Conservation (phyloP, 1,284 basidiomycete genomes). For the Ustilago lituana region DNA sequence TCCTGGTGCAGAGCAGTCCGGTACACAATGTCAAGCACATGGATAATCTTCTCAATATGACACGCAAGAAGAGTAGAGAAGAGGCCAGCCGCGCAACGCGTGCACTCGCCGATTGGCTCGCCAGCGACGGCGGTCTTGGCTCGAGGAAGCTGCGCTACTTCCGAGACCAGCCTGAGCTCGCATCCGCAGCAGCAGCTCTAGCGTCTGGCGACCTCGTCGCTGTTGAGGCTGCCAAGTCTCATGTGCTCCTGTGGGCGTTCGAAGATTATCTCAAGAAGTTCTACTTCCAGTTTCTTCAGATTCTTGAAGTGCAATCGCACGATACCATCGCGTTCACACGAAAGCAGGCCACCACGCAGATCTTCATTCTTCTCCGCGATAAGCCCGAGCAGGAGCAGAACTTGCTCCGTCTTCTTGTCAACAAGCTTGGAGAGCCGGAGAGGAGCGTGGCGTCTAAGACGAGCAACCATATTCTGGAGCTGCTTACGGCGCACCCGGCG, state of each 20-base stretch:
- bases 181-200: conserved; percentile 71
- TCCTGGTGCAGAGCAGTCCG: conserved; percentile 89
- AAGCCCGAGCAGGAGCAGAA: conserved; percentile 99
- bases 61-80: conserved; percentile 87
- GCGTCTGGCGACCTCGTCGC: conserved; percentile 35
- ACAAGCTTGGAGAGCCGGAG: conserved; percentile 85
- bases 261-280: conserved; percentile 98
- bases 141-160: conserved; percentile 78
- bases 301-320: conserved; percentile 86
- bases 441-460: conserved; percentile 87
- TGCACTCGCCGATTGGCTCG: conserved; percentile 95
- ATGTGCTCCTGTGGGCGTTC: conserved; percentile 86
- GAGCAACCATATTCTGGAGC: conserved; percentile 86
- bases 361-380: conserved; percentile 82
- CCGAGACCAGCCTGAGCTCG: conserved; percentile 82
- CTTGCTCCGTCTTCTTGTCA: conserved; percentile 86
- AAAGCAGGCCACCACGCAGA: conserved; percentile 76
- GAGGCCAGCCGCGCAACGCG: conserved; percentile 89
- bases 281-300: conserved; percentile 90
- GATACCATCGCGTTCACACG: conserved; percentile 90
- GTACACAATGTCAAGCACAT: conserved; percentile 77
- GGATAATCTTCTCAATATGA: conserved; percentile 76
- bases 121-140: conserved; percentile 77
- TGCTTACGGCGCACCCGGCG: conserved; percentile 87
- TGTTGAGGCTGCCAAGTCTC: conserved; percentile 67